Base-by-base conservation (phyloP, 805 yeast species). In the Saturnispora quitensis region DNA sequence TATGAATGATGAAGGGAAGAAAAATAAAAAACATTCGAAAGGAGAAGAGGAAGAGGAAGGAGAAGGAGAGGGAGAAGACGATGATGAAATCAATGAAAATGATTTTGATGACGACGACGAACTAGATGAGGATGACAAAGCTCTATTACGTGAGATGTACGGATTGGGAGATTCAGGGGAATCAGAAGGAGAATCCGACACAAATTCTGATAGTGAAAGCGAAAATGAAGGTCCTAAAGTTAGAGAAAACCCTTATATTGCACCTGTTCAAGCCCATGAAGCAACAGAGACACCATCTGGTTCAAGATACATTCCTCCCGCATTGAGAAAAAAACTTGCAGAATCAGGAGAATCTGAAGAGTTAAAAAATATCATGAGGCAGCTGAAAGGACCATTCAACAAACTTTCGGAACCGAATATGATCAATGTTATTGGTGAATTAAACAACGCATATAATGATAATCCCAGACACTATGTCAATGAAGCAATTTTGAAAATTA, bases 391-490 rank as follows among this genome's bases (percentile, higher is more conserved):
- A 53, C 81, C 89, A 1, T 71, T 93, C 60, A 93, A 93, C 65
- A 84, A 82, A 65, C 73, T 93, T n/a, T 86, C 97, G 1, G 98
- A 91, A 59, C 81, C 95, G 1, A 93, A 90, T 55, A 72, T 90
- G 28, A 71, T 78, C 12, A 71, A 82, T 2, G 87, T 90, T 49
- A 80, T 86, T 20, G 75, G 77, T 53, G 88, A 87, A 25, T 69
- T 93, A 49, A 82, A 81, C 58, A 73, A 72, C 0, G 67, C 88
- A 1, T 93, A 80, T 60, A 67, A 73, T 55, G 74, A 73, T 7
- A 73, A 88, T 59, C 83, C 99, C 4, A 77, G 97, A 57, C 89
- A 88, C 50, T 64, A 76, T n/a, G 95, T 89, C 20, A 89, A 81
- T 48, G 86, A 84, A 52, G 77, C 78, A 12, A 68, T 93, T 43